Evolutionary conservation across 352 stramenopile species (phyloP).

Genomic region (Globisporangium okanoganense): DNA sequence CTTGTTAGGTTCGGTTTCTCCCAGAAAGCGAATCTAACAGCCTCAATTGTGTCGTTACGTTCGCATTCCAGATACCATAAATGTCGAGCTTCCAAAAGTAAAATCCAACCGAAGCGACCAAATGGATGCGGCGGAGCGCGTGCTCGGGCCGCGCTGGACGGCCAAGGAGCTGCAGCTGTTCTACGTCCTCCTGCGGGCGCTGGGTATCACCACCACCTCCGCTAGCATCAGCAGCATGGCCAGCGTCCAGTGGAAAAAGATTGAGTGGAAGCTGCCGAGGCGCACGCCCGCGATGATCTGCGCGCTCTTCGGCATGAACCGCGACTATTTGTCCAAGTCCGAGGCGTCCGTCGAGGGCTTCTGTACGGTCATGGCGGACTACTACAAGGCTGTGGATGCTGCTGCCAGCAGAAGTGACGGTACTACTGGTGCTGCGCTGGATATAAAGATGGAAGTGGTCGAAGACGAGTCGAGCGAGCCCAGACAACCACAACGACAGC

Average conservation of each 20-base stretch:
- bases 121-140: conserved; percentile 14
- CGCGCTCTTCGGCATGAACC: conserved; percentile 60
- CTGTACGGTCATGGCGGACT: conserved; percentile 61
- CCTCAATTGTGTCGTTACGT: neutral
- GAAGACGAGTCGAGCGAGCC: neutral
- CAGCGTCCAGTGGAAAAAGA: conserved; percentile 34
- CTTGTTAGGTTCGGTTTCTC: no score
- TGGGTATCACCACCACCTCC: conserved; percentile 16
- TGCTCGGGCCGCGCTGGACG: conserved; percentile 52
- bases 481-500: neutral
- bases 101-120: neutral
- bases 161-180: conserved; percentile 62
- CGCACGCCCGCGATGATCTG: conserved; percentile 61
- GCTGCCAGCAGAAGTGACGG: neutral
- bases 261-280: conserved; percentile 42
- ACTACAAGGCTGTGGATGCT: conserved; percentile 51
- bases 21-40: no score
- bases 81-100: no score
- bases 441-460: conserved; percentile 13
- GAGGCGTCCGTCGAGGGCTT: conserved; percentile 71
- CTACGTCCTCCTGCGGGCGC: conserved; percentile 56
- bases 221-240: neutral
- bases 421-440: neutral
- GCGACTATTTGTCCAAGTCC: conserved; percentile 59
- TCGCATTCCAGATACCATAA: no score